Evolutionary conservation across 192 early-diverging fungal genomes (phyloP), one percentile per base, ranked within the genome.

Genomic region (Gamsiella multidivaricata): DNA sequence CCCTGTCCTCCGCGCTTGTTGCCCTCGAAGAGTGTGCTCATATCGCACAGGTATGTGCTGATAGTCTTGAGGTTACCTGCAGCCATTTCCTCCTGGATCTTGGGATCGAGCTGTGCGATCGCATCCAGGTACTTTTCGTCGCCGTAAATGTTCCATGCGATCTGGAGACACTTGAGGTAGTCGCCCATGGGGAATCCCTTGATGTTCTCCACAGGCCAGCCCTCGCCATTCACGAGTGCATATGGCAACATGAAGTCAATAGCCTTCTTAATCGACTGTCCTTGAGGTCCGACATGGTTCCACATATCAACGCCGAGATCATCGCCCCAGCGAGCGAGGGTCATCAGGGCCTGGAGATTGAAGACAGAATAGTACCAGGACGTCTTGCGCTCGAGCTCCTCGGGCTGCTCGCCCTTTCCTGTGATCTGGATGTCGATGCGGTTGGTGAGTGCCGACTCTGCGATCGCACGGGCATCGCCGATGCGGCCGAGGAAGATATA

Each of bases 291-390:
- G n/a, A 60, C 61, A 64, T 86, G 81, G 31, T 63, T 23, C 69
- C 82, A 87, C 66, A 83, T 66, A 43, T 81, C 65, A 15, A 84
- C 45, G 9, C 63, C 71, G 6, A 80, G 61, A 46, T 73, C 70
- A 28, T 84, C 71, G 6, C 68, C 78, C 69, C 69, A 72, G 15
- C 80, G 61, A 4, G 75, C 78, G 20, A 84, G 28, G 10, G 70
- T 46, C 68, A 87, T 86, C 31, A 86, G 28, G 5, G 66, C 86
- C 22, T 79, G 75, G 23, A 87, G 42, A 54, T 86, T 86, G 47
- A 81, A 87, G 15, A 80, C 66, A 14, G 82, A 84, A 51, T 86
- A 85, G 47, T 78, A 82, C 88, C 88, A 89, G 9, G 65, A 73
- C 2, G 69, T 67, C 20, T 83, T 70, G 42, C 84, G 73, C 8